Percentiles rank a stretch among this genome's conserved stretches.
Evolutionary conservation across 2,329 filamentous ascomycete genomes (phyloP).

Genomic region (Pseudogymnoascus sp.): DNA sequence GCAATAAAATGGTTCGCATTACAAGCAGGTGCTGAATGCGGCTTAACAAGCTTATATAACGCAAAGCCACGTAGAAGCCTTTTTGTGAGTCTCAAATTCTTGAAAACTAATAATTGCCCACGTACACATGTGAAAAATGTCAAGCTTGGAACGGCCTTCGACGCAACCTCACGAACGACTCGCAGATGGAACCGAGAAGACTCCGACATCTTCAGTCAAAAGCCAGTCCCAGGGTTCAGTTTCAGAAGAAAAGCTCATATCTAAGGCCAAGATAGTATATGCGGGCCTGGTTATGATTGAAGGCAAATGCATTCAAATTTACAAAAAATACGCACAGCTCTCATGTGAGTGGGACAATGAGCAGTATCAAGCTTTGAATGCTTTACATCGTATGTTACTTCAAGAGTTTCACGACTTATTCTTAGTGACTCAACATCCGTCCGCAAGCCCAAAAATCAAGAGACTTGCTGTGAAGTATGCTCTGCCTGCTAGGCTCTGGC

Average conservation of each 20-base stretch:
- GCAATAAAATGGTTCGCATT: too few relatives aligned
- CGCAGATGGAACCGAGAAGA: too few relatives aligned
- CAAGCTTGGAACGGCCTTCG: too few relatives aligned
- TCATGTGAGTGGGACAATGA: constrained; percentile 53
- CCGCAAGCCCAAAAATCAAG: constrained; percentile 59
- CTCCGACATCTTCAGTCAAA: too few relatives aligned
- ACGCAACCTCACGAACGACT: too few relatives aligned
- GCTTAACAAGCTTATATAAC: too few relatives aligned
- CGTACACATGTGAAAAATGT: too few relatives aligned
- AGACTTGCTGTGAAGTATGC: constrained; percentile 71
- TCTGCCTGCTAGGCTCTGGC: constrained; percentile 93
- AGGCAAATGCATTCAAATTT: constrained; percentile 77
- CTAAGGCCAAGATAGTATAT: constrained; percentile 79
- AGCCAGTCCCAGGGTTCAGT: too few relatives aligned
- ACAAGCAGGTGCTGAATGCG: too few relatives aligned
- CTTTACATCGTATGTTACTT: constrained; percentile 70
- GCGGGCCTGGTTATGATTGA: constrained; percentile 80
- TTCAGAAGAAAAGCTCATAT: constrained; percentile 71
- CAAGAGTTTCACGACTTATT: constrained; percentile 85
- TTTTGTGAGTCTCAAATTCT: too few relatives aligned
- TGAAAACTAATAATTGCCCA: too few relatives aligned
- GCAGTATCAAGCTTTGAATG: constrained; percentile 79
- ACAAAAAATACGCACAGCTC: constrained; percentile 50
- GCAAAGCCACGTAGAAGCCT: too few relatives aligned
- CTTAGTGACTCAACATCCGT: constrained; percentile 77